phyloP scores from a whole-genome alignment of 1,284 basidiomycete species.

The Microstroma glucosiphilum region DNA sequence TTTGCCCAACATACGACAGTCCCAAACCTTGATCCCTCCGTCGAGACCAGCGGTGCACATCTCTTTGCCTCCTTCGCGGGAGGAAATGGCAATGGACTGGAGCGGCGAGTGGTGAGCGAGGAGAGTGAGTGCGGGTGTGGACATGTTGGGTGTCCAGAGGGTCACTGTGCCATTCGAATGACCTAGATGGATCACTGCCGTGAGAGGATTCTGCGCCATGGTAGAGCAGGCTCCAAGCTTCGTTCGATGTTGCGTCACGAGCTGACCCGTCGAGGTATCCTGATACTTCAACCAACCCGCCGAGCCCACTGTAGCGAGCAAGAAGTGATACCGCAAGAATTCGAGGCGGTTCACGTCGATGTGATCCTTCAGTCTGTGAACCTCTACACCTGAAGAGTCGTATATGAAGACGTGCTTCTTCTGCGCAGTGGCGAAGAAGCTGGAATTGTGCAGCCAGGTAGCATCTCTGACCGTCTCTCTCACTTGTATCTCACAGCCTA shows the following conservation, averaged over 20 bases:
- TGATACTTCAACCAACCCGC: conserved; percentile 90
- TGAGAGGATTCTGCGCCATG: conserved; percentile 82
- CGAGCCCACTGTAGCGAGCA: conserved; percentile 79
- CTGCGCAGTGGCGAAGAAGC: conserved; percentile 89
- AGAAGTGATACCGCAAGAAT: conserved; percentile 92
- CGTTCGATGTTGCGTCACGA: conserved; percentile 75
- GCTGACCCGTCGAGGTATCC: conserved; percentile 85
- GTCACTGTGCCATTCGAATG: conserved; percentile 74
- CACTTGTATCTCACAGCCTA: conserved; percentile 82
- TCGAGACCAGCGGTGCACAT: conserved; percentile 86
- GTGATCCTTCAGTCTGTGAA: conserved; percentile 68
- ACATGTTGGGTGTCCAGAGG: conserved; percentile 90
- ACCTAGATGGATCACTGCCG: conserved; percentile 87
- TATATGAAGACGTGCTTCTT: conserved; percentile 96
- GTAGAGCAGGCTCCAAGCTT: conserved; percentile 67
- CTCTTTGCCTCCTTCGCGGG: conserved; percentile 67
- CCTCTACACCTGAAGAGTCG: conserved; percentile 80
- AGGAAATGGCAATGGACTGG: conserved; percentile 72
- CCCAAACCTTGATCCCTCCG: conserved; percentile 87
- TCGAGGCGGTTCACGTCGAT: conserved; percentile 85
- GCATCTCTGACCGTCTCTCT: conserved; percentile 85
- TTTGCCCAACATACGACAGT: conserved; percentile 87
- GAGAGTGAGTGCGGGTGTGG: conserved; percentile 82
- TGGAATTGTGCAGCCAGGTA: conserved; percentile 87
- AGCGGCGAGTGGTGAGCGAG: conserved; percentile 87